Base-by-base conservation (phyloP, 495 filamentous ascomycete genomes). In the Neurospora sp. region DNA sequence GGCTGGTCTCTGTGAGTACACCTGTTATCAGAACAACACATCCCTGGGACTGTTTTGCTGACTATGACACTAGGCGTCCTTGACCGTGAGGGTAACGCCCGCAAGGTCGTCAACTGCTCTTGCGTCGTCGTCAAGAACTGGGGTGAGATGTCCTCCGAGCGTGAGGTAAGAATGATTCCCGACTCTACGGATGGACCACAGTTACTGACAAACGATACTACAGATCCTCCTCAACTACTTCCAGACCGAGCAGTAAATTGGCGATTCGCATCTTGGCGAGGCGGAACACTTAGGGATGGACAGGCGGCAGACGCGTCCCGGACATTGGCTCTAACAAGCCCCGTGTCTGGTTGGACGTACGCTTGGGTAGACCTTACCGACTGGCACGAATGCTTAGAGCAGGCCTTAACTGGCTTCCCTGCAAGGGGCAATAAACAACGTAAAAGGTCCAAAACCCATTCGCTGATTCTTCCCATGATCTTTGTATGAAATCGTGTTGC, bases 81-180 rank as follows among this genome's bases (percentile, higher is more conserved):
- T 81, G 96, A 99, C 87, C 94, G 96, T 82, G 96, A 99, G 87
- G 96, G 96, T 82, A 99, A 98, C 85, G 93, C 96, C 75, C 92
- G 96, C 84, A 99, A 99, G 90, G 96, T 99, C 76, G 96, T 99
- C 85, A 99, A 99, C 90, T 99, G 96, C 92, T 98, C 95, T 80
- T 98, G 96, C 88, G 96, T 98, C 79, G 96, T 98, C 71, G 96
- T 99, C 76, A 92, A 93, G 87, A 94, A 99, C 83, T 99, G 96
- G 96, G 96, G 96, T 89, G 95, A 98, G 89, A 96, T 98, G 88
- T 95, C 92, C 78, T 94, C 96, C 85, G 96, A 98, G 89, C 93
- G 96, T 79, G 54, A 66, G 54, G 54, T 66, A 66, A 66, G 54
- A 66, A 35, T 4, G 0, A 16, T 3, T 2, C 54, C 54, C 6